Conservation (phyloP, 495 filamentous ascomycete genomes). For the Podospora didyma region DNA sequence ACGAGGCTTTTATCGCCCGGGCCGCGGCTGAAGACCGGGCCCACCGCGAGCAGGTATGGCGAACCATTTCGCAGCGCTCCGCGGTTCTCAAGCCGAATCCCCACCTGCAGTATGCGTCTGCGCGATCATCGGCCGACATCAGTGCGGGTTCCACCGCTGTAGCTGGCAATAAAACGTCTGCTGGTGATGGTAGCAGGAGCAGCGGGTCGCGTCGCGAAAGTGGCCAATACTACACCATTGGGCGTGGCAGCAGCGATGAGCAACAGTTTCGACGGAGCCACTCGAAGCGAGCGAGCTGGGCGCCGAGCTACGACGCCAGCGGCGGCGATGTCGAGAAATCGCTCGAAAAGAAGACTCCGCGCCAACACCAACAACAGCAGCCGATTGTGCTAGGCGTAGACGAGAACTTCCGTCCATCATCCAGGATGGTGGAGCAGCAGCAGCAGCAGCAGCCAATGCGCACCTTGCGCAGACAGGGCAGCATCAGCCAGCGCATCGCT, state of each 20-base stretch:
- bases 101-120: conserved; percentile 16
- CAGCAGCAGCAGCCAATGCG: conserved; percentile 5
- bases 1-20: conserved; percentile 24
- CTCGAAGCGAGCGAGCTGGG: conserved; percentile 14
- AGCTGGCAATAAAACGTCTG: neutral
- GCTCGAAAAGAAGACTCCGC: neutral
- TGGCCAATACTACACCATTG: conserved; percentile 1
- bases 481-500: conserved; percentile 22
- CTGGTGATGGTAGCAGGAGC: neutral
- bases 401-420: neutral
- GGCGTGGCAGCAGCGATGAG: neutral
- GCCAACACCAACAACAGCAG: neutral
- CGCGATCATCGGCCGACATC: neutral
- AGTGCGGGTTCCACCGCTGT: conserved; percentile 6
- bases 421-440: neutral
- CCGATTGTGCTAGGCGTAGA: conserved; percentile 3
- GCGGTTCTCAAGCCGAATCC: conserved; percentile 15
- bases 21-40: conserved; percentile 25
- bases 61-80: conserved; percentile 12
- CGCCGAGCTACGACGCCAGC: conserved; percentile 4
- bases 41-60: conserved; percentile 8
- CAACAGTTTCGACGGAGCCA: conserved; percentile 5
- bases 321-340: neutral
- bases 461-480: conserved; percentile 21
- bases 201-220: conserved; percentile 6